phyloP scores from a whole-genome alignment of 1,284 basidiomycete species.

The Cryptococcus sp. region DNA sequence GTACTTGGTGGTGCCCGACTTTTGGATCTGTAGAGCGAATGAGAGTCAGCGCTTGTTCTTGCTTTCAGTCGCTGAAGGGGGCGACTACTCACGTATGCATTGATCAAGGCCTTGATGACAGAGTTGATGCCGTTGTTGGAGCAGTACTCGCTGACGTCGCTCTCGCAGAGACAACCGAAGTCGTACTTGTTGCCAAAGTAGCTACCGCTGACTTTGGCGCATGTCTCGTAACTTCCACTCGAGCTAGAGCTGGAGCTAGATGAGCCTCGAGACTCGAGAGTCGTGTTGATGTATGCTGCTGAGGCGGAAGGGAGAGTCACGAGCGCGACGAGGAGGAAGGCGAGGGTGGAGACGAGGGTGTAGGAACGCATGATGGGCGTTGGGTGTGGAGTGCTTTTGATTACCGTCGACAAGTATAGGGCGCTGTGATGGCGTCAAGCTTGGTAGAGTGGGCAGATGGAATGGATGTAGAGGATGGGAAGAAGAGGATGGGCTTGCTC shows the following conservation, averaged over 20 bases:
- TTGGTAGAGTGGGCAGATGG: too few relatives aligned
- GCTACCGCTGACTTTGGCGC: slow-evolving; percentile 26
- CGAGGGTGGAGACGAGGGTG: slow-evolving; percentile 2
- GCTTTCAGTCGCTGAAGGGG: background rate
- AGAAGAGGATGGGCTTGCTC: too few relatives aligned
- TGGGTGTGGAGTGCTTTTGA: too few relatives aligned
- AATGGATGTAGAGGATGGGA: too few relatives aligned
- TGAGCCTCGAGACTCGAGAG: slow-evolving; percentile 11
- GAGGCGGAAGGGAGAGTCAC: slow-evolving; percentile 13
- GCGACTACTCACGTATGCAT: slow-evolving; percentile 24
- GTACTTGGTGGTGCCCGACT: slow-evolving; percentile 11
- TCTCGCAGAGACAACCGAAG: slow-evolving; percentile 41
- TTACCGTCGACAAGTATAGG: too few relatives aligned
- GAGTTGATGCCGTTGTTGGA: slow-evolving; percentile 25
- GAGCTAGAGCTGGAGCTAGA: slow-evolving; percentile 6
- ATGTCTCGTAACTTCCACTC: slow-evolving; percentile 19
- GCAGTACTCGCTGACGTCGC: slow-evolving; percentile 36
- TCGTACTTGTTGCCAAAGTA: slow-evolving; percentile 25
- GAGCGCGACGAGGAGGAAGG: slow-evolving; percentile 16
- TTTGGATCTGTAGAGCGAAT: slow-evolving; percentile 12
- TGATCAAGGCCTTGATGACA: slow-evolving; percentile 23
- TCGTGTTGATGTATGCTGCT: slow-evolving; percentile 18
- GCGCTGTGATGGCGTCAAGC: too few relatives aligned
- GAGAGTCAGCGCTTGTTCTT: slow-evolving; percentile 5
- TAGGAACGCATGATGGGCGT: background rate